Evolutionary conservation across 1,284 basidiomycete genomes (phyloP).

Genomic region (Earliella scabrosa): DNA sequence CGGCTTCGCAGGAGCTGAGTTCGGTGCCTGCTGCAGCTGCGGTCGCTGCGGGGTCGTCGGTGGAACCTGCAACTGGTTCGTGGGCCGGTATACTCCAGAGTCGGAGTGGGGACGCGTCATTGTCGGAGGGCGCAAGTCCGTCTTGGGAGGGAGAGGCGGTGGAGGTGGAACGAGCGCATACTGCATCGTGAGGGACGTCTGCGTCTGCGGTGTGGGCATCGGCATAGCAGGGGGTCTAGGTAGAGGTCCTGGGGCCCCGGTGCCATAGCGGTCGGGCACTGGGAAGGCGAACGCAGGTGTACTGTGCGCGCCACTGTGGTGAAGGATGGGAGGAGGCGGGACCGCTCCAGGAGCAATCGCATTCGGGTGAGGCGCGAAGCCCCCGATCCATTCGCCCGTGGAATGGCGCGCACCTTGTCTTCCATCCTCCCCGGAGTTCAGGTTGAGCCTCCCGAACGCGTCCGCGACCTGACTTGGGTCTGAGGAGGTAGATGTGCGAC

Average conservation of each 20-base stretch:
- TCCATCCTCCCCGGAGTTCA: neutral
- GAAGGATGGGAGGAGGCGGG: constrained; percentile 6
- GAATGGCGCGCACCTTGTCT: constrained; percentile 4
- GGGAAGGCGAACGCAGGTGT: constrained; percentile 10
- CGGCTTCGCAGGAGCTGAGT: constrained; percentile 26
- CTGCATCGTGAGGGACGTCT: constrained; percentile 62
- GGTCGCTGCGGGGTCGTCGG: constrained; percentile 31
- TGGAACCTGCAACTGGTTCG: constrained; percentile 8
- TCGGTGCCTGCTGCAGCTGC: constrained; percentile 21
- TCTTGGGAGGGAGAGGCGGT: constrained; percentile 20
- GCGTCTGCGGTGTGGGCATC: constrained; percentile 35
- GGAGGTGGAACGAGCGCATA: constrained; percentile 47
- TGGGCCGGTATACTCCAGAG: constrained; percentile 8
- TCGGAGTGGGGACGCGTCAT: constrained; percentile 24
- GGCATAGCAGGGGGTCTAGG: constrained; percentile 46
- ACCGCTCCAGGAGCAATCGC: neutral
- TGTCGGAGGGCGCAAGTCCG: constrained; percentile 4
- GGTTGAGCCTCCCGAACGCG: constrained; percentile 14
- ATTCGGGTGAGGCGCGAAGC: constrained; percentile 29
- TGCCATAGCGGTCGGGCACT: constrained; percentile 8
- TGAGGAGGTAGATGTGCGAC: constrained; percentile 11
- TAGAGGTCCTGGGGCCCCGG: constrained; percentile 32
- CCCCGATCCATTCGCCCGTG: constrained; percentile 32
- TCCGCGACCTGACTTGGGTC: constrained; percentile 11
- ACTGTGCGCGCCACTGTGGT: neutral